Percentiles rank a stretch among this genome's conserved stretches.
These are phyloP conservation scores for Phytophthora pinifolia DNA, from an alignment of 352 stramenopile species.

Conservation along the genomic window DNA sequence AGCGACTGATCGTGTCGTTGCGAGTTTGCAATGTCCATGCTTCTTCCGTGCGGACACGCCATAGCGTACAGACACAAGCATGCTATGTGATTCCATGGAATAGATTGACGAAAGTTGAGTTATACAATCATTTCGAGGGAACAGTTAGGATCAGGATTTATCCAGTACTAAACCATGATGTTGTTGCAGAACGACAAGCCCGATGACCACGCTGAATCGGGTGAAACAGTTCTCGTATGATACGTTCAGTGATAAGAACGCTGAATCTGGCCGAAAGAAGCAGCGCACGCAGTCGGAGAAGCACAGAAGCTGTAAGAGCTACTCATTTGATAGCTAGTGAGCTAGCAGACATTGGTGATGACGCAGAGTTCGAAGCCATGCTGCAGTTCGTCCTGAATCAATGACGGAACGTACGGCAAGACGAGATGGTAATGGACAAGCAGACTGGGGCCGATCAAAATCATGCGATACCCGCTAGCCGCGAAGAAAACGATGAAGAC, in stretches of 20 bases:
- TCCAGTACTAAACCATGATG: not conserved
- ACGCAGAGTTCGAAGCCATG: not conserved
- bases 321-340: conserved; percentile 6
- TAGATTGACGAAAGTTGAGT: too few species aligned
- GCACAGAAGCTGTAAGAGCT: not conserved
- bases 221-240: conserved; percentile 1
- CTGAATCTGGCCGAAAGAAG: not conserved
- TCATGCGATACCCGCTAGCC: too few species aligned
- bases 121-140: too few species aligned
- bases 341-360: conserved; percentile 7
- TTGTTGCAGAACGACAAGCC: conserved; percentile 3
- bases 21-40: too few species aligned
- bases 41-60: too few species aligned
- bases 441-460: too few species aligned
- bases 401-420: conserved; percentile 3
- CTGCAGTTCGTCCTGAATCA: conserved; percentile 3
- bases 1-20: too few species aligned
- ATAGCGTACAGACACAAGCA: too few species aligned
- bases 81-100: too few species aligned
- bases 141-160: not conserved
- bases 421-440: not conserved
- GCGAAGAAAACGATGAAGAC: too few species aligned
- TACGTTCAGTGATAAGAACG: not conserved
- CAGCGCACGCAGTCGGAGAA: not conserved
- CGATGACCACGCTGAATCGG: not conserved